These are phyloP conservation scores for Whalleya microplaca DNA, from an alignment of 2,329 filamentous ascomycete species.

Conservation along the genomic window DNA sequence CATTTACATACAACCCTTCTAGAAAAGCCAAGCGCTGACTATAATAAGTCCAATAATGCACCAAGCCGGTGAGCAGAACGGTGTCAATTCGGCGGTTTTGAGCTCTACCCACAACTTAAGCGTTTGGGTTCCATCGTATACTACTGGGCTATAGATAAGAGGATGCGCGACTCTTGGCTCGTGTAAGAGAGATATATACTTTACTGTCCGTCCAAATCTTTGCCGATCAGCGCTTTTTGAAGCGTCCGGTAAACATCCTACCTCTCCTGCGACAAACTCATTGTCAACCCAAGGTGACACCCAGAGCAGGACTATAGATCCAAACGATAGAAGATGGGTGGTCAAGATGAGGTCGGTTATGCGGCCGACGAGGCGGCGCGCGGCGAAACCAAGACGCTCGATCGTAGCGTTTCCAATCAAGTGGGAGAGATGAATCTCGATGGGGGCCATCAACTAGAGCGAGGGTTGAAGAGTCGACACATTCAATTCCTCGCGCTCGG, in stretches of 20 bases:
- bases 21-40: too few species aligned
- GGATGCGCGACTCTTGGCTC: neutral
- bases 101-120: neutral
- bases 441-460: conserved; percentile 49
- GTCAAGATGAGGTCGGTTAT: conserved; percentile 15
- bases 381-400: conserved; percentile 27
- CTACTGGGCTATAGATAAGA: too few species aligned
- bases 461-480: conserved; percentile 62
- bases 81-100: neutral
- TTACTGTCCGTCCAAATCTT: too few species aligned
- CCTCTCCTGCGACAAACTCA: neutral
- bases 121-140: too few species aligned
- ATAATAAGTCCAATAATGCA: too few species aligned
- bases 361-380: conserved; percentile 25
- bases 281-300: too few species aligned
- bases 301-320: neutral
- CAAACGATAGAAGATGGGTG: conserved; percentile 16
- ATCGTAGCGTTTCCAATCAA: conserved; percentile 27
- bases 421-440: conserved; percentile 40
- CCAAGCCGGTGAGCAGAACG: neutral
- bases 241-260: neutral
- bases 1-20: too few species aligned
- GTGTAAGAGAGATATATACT: neutral
- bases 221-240: too few species aligned
- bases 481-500: conserved; percentile 64